These are phyloP conservation scores for Globisporangium cederbergense DNA, from an alignment of 352 stramenopile genomes.

Conservation along the genomic window DNA sequence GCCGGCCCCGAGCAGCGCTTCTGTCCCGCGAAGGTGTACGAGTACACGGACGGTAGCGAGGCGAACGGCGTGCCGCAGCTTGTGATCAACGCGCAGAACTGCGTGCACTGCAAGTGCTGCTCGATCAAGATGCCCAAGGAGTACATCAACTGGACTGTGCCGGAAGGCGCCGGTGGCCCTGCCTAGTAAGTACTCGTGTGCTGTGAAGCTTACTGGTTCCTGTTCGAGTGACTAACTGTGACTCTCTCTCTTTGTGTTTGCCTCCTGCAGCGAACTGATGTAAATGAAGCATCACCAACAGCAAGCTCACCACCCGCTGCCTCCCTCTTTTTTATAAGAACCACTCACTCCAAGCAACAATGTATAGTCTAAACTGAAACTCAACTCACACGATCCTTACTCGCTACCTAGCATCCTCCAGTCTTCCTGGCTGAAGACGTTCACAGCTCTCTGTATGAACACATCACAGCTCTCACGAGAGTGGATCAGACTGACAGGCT, in stretches of 20 bases:
- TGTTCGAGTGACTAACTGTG: conserved; percentile 21
- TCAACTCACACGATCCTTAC: not conserved
- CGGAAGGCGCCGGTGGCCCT: conserved; percentile 96
- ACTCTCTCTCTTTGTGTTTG: conserved; percentile 18
- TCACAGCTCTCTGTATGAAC: not conserved
- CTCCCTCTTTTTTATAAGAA: conserved; percentile 8
- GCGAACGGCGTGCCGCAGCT: conserved; percentile 87
- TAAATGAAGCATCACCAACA: conserved; percentile 26
- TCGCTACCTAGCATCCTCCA: not conserved
- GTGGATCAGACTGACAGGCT: conserved; percentile 25
- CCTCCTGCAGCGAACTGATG: conserved; percentile 59
- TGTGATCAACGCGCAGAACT: conserved; percentile 99
- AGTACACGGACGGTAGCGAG: conserved; percentile 95
- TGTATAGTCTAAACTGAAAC: conserved; percentile 13
- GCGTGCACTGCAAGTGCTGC: conserved; percentile 99
- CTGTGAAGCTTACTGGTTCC: conserved; percentile 1
- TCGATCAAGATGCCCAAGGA: conserved; percentile 99
- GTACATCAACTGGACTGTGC: conserved; percentile 99
- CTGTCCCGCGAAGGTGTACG: conserved; percentile 97
- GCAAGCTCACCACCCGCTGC: not conserved
- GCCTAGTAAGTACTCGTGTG: conserved; percentile 90
- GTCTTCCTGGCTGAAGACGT: not conserved
- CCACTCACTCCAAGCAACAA: not conserved
- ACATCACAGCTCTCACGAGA: conserved; percentile 3
- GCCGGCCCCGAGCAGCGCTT: conserved; percentile 97